Evolutionary conservation across 371 early-diverging fungal genomes (phyloP).

Genomic region (Syncephalastrum monosporum): DNA sequence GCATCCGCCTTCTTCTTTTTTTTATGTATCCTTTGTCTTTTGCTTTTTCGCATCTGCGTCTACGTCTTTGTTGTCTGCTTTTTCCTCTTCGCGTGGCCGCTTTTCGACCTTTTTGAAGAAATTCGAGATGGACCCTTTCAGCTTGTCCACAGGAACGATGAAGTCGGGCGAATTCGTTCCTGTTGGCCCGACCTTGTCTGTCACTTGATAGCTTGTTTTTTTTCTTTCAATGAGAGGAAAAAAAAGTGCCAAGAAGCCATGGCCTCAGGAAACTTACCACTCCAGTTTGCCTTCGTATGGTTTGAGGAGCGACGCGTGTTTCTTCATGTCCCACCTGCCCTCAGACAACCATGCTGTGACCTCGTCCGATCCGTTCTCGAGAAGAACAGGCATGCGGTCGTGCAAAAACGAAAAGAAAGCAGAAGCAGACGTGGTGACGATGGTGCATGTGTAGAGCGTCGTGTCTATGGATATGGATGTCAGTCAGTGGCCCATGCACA

Average conservation of each 20-base stretch:
- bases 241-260: not conserved
- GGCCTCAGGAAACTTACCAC: constrained; percentile 21
- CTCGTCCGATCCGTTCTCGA: constrained; percentile 45
- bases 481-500: too few species aligned
- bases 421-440: constrained; percentile 60
- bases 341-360: constrained; percentile 62
- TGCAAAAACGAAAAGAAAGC: constrained; percentile 56
- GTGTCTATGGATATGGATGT: constrained; percentile 8
- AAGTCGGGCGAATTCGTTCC: constrained; percentile 45
- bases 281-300: constrained; percentile 55
- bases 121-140: constrained; percentile 33
- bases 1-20: not conserved
- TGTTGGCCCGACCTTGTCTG: constrained; percentile 37
- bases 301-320: constrained; percentile 43
- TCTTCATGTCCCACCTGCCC: constrained; percentile 28
- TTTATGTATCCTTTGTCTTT: constrained; percentile 3
- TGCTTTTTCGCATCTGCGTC: constrained; percentile 1
- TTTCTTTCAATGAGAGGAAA: constrained; percentile 1
- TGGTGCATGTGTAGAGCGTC: constrained; percentile 44
- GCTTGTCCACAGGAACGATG: constrained; percentile 33
- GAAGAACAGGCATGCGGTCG: constrained; percentile 75
- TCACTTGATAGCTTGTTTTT: constrained; percentile 39
- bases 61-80: constrained; percentile 1
- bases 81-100: constrained; percentile 1
- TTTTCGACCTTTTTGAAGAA: constrained; percentile 23